Evolutionary conservation across 257 asterid species (phyloP), one percentile per base, ranked within the genome.

Genomic region (Ballota nigra): DNA sequence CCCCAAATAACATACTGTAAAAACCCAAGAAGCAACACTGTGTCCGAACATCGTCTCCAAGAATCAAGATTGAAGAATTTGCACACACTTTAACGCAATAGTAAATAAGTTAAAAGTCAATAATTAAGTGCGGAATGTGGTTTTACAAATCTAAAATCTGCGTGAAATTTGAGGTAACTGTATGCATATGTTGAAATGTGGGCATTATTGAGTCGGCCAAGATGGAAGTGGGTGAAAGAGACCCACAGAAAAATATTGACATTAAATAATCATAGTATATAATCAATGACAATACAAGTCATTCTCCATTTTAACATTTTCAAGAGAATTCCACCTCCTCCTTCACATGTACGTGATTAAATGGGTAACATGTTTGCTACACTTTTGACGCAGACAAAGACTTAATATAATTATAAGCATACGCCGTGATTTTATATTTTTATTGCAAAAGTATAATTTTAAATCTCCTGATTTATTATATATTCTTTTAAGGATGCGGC

Each of bases 11-110:
- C 34, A 70, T 1, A 63, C 18, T 19, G 74, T 73, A 53, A 82
- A 26, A 66, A 78, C 11, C 83, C 82, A 82, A 43, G 8, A 76
- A 67, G 66, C 47, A 58, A 63, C 52, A 51, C 65, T 57, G 22
- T 59, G 47, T 66, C 70, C 45, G 43, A 26, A 53, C 59, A 69
- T 49, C 89, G 60, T 82, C 80, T 16, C 67, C 72, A 22, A 55
- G 52, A 62, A 64, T 49, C 71, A 40, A 76, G 36, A 53, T 12
- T 69, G 58, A 45, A 72, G 36, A 68, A 65, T 49, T 26, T 68
- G 62, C 73, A 64, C 16, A 31, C 36, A 15, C 33, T 36, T 58
- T 63, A 31, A 63, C 3, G n/a, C 23, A 53, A 4, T 62, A 59
- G 18, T 45, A 3, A 40, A 9, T 16, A 58, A 49, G 57, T 47